A percentile compares a stretch with the other conserved stretches of the same genome.
phyloP scores from a whole-genome alignment of 495 filamentous ascomycete species.

The Letharia lupina region DNA sequence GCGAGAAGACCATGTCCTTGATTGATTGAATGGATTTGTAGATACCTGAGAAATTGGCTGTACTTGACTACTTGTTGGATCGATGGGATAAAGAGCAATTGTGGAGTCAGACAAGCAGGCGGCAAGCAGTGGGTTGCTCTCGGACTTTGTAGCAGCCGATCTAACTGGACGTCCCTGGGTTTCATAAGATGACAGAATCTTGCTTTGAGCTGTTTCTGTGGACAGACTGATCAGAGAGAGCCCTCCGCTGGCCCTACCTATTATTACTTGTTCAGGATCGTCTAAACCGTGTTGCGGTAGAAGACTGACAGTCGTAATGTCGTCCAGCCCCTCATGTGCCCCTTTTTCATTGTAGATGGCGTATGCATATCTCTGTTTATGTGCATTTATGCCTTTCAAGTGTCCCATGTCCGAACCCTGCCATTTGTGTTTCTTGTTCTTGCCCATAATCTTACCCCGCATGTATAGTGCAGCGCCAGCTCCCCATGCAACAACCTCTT shows the following conservation, averaged over 20 bases:
- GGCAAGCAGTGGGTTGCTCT: conserved; percentile 32
- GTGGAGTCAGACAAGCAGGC: conserved; percentile 38
- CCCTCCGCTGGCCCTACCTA: conserved; percentile 41
- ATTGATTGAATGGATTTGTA: conserved; percentile 24
- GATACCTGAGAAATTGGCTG: conserved; percentile 35
- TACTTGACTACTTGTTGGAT: conserved; percentile 27
- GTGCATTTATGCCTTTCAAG: conserved; percentile 22
- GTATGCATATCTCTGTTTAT: conserved; percentile 34
- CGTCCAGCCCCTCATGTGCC: conserved; percentile 50
- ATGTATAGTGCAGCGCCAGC: conserved; percentile 52
- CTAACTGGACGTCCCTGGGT: conserved; percentile 24
- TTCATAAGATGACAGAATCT: conserved; percentile 22
- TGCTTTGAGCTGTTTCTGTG: conserved; percentile 11
- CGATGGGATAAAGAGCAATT: conserved; percentile 41
- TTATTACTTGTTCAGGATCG: conserved; percentile 32
- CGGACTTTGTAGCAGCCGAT: conserved; percentile 6
- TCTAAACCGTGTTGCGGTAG: conserved; percentile 34
- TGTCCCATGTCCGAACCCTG: conserved; percentile 19
- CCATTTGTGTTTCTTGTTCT: conserved; percentile 14
- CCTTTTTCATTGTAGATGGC: conserved; percentile 45
- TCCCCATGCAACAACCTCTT: conserved; percentile 53
- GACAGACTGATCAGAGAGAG: conserved; percentile 29
- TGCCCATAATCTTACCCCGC: conserved; percentile 31
- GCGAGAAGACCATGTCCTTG: conserved; percentile 40
- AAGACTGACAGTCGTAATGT: conserved; percentile 52